Evolutionary conservation across 768 basidiomycete genomes (phyloP).

Genomic region (Xerocomellus amylosporus): DNA sequence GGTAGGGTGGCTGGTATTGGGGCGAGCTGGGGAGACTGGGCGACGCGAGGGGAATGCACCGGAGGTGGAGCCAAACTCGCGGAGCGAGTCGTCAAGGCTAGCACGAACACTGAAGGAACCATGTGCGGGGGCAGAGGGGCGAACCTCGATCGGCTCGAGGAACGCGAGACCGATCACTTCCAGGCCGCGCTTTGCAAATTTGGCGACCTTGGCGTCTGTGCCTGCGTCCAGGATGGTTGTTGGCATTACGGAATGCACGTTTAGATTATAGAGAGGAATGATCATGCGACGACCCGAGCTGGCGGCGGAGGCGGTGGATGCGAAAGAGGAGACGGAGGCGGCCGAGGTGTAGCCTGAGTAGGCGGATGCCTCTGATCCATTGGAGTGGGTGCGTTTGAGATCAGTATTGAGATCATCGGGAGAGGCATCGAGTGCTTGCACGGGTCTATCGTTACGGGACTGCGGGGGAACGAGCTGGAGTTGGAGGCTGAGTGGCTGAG

Average conservation of each 20-base stretch:
- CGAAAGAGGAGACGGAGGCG: slow-evolving; percentile 38
- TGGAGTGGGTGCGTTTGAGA: slow-evolving; percentile 35
- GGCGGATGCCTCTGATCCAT: slow-evolving; percentile 48
- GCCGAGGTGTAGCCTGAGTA: slow-evolving; percentile 52
- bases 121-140: slow-evolving; percentile 30
- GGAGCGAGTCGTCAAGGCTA: slow-evolving; percentile 26
- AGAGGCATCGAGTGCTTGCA: slow-evolving; percentile 46
- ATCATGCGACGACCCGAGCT: slow-evolving; percentile 63
- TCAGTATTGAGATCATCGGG: slow-evolving; percentile 30
- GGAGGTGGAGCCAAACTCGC: slow-evolving; percentile 21
- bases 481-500: slow-evolving; percentile 87
- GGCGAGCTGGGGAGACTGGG: slow-evolving; percentile 9
- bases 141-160: slow-evolving; percentile 81
- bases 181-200: slow-evolving; percentile 67
- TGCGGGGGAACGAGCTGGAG: slow-evolving; percentile 79
- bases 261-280: slow-evolving; percentile 83
- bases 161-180: slow-evolving; percentile 76
- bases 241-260: slow-evolving; percentile 84
- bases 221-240: slow-evolving; percentile 87
- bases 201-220: slow-evolving; percentile 82
- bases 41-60: slow-evolving; percentile 4
- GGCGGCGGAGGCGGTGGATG: slow-evolving; percentile 41
- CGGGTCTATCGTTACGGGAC: slow-evolving; percentile 40
- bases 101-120: slow-evolving; percentile 24
- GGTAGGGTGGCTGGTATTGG: slow-evolving; percentile 1